Evolutionary conservation across 768 basidiomycete species (phyloP), one percentile per base, ranked within the genome.

Genomic region (Amanita inopinata): DNA sequence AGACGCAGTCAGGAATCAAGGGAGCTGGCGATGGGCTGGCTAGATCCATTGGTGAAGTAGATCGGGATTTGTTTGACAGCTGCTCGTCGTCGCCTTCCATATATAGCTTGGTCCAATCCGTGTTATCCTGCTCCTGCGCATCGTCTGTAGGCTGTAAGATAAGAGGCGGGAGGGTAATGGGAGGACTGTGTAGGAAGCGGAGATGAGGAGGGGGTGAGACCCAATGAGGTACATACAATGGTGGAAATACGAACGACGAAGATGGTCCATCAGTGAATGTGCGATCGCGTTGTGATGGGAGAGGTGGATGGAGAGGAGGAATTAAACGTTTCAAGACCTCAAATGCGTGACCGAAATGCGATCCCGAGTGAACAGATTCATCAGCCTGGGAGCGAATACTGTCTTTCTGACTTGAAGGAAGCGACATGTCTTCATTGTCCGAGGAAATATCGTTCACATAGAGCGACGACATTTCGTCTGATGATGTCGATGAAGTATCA

Each of bases 391-490:
- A n/a, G n/a, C n/a, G n/a, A n/a, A n/a, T n/a, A n/a, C n/a, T n/a
- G n/a, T n/a, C n/a, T n/a, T n/a, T n/a, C n/a, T n/a, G n/a, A n/a
- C n/a, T n/a, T n/a, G n/a, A n/a, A n/a, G n/a, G n/a, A n/a, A n/a
- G n/a, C n/a, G 64, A 58, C 5, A 71, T 63, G 43, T 77, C 76
- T 50, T 81, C 78, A 37, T 70, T 56, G 39, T 80, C 78, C 12
- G 78, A 80, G 47, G 74, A 57, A 23, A 46, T 65, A 36, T 59
- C 63, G 18, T 61, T 61, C 4, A 59, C 56, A 19, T 55, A 46
- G 3, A 51, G 55, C 1, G 53, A 56, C 30, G 53, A 56, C 37
- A 61, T 57, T 40, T 68, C 69, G 27, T 68, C 63, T 3, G 71
- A 74, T 19, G 68, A 68, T 1, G 65, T 59, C 3, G 68, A 68